Base-by-base conservation (phyloP, 164 flowering plant genomes). In the Macadamia integrifolia region DNA sequence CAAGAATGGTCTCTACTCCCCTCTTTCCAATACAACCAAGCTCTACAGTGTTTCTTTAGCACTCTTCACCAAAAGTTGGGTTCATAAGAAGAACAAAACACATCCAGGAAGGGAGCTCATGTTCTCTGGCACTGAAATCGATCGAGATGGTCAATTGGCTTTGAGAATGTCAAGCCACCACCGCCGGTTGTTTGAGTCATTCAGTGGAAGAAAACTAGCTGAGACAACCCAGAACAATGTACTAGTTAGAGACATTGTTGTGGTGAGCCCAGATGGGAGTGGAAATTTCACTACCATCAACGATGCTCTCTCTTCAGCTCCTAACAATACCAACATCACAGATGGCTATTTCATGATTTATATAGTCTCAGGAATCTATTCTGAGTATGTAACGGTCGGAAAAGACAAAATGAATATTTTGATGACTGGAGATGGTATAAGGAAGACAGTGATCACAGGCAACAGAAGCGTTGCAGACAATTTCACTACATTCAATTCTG, bases 401-500 rank as follows among this genome's bases (percentile, higher is more conserved):
- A 66, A 12, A 3, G 35, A 4, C 30, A 66, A 71, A 62, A 66
- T 6, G 60, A 57, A 70, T 49, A 14, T 74, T 42, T 50, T 75
- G 57, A 65, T 69, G 73, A 31, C 73, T 10, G 74, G 68, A 17
- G 80, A 74, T 29, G 80, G 80, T 2, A 71, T 74, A 44, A 69
- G 69, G 28, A 60, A 69, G 60, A 83, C 85, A 3, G 61, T 78
- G 35, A 80, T 83, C 65, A 81, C 87, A 11, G 87, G 85, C 6
- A 81, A 80, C 58, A 71, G 70, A 0, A 81, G 79, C 75, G 80
- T 80, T 5, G 75, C 40, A 28, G 83, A 71, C 57, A 73, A 74
- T 0, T 78, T 69, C 76, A 79, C 87, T 6, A 83, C 83, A 4
- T 78, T 76, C 74, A 78, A 74, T 31, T 76, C 84, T n/a, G 77